Base-by-base conservation (phyloP, 495 filamentous ascomycete species). In the Penicillium roqueforti region DNA sequence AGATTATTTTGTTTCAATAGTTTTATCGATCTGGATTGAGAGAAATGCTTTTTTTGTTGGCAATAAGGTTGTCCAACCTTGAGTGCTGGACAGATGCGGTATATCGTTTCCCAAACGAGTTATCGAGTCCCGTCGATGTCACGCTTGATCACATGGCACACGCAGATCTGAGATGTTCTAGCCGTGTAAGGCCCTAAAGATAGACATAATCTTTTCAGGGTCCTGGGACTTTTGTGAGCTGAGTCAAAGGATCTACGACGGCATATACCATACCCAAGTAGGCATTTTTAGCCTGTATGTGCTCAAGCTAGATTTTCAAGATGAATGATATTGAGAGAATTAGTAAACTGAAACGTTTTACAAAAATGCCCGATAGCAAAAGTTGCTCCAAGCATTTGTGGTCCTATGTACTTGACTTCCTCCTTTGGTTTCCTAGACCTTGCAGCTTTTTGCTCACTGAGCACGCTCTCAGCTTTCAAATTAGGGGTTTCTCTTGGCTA, bases 81-180 rank as follows among this genome's bases (percentile, higher is more conserved):
- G 41, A 53, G 34, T 47, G n/a, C 32, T 8, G 31, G 25, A 31
- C 44, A 29, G 42, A 39, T 28, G 38, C 58, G 59, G 71, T 58
- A 59, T 69, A 66, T 62, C 39, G 59, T 70, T 75, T 65, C 72
- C 72, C 55, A 61, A 70, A 68, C 40, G 28, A 63, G 70, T 62
- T 71, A 75, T 70, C 47, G 26, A 57, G 60, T 75, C 72, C 72
- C 67, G 65, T 34, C 14, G 39, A 43, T 44, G 39, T 52, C 40
- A 36, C 39, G 14, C 0, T 29, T 6, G 29, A 43, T 23, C n/a
- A 32, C 28, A 9, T 19, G 25, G 19, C 20, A 19, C 13, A 28
- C 39, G 7, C 4, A 25, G 38, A 20, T 23, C 29, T 32, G 11
- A 9, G 18, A 5, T 9, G 37, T 16, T 42, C 38, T 34, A 4